Evolutionary conservation across 331 rosid genomes (phyloP).

Genomic region (Spiraea crenata): DNA sequence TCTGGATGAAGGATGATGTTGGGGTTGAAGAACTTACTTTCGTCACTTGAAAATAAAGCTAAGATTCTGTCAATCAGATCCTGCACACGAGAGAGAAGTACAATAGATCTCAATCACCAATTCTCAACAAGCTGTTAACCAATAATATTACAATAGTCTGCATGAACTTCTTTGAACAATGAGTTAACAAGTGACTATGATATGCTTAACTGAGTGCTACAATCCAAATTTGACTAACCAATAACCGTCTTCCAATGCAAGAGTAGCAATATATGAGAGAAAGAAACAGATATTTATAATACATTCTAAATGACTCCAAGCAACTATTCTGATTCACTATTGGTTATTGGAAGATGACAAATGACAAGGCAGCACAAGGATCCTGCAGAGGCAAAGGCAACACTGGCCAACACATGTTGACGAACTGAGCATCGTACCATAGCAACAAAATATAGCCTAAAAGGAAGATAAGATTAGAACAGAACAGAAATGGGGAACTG

Average conservation of each 20-base stretch:
- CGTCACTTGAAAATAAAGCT: conserved; percentile 62
- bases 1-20: neutral
- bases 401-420: neutral
- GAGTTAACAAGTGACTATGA: neutral
- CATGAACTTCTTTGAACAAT: neutral
- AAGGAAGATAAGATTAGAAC: neutral
- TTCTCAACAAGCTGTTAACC: neutral
- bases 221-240: neutral
- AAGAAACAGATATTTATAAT: neutral
- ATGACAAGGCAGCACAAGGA: neutral
- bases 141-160: neutral
- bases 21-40: conserved; percentile 48
- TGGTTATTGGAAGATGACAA: neutral
- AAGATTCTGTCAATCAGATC: conserved; percentile 64
- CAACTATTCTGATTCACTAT: neutral
- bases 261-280: no score
- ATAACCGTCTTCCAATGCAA: neutral
- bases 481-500: neutral
- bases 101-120: neutral
- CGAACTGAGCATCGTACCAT: neutral
- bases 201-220: neutral
- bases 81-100: conserved; percentile 46
- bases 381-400: neutral
- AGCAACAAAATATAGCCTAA: neutral
- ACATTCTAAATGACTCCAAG: neutral